A percentile compares a stretch with the other conserved stretches of the same genome.
Conservation (phyloP, 331 rosid species). For the Acacia concinna region DNA sequence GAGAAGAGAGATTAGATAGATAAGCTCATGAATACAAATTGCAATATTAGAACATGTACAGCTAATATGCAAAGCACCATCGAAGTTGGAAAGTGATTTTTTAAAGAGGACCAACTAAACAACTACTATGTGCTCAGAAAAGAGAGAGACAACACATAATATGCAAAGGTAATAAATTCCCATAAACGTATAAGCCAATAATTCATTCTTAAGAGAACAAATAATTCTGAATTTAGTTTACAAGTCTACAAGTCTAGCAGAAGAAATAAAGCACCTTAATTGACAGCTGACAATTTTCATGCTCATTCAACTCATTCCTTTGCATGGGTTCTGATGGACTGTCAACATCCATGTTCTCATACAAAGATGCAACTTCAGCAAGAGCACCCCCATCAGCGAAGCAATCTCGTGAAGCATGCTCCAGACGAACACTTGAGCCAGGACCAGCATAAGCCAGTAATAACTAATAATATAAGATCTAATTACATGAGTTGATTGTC, state of each 20-base stretch:
- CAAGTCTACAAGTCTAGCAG: conserved; percentile 4
- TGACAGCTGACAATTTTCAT: conserved; percentile 43
- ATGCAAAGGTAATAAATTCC: conserved; percentile 18
- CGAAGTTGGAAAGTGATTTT: conserved; percentile 6
- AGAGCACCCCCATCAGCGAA: conserved; percentile 77
- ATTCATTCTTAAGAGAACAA: conserved; percentile 20
- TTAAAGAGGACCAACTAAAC: conserved; percentile 6
- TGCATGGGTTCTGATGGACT: conserved; percentile 41
- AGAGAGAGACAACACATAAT: conserved; percentile 3
- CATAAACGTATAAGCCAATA: conserved; percentile 5
- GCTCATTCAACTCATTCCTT: conserved; percentile 39
- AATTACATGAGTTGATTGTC: conserved; percentile 21
- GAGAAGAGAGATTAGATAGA: conserved; percentile 23
- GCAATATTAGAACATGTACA: conserved; percentile 8
- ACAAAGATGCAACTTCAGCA: conserved; percentile 73
- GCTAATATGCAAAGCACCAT: neutral
- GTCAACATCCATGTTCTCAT: conserved; percentile 50
- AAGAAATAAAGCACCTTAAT: conserved; percentile 53
- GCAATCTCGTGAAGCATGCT: conserved; percentile 67
- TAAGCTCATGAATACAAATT: conserved; percentile 16
- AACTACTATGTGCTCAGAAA: neutral
- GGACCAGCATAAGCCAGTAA: conserved; percentile 89
- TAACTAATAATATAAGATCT: conserved; percentile 50
- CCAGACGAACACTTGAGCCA: conserved; percentile 80
- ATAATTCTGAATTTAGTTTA: neutral